Base-by-base conservation (phyloP, 75 land plant genomes). In the Ceratopteris richardii region DNA sequence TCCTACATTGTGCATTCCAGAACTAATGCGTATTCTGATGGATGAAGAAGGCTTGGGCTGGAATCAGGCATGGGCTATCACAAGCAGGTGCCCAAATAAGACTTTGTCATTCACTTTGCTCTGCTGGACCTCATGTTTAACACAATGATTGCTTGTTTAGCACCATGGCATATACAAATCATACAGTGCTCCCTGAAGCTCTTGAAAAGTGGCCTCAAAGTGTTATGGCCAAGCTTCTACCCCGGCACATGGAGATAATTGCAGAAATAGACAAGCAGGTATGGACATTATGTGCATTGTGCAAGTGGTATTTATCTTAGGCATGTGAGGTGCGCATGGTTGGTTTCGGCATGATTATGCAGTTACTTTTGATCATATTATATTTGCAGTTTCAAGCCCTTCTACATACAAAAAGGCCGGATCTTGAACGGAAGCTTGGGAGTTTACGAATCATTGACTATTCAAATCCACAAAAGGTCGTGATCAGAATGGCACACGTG, bases 121-220 rank as follows among this genome's bases (percentile, higher is more conserved):
- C 9, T 33, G n/a, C n/a, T n/a, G n/a, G n/a, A n/a, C 57, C 30
- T 36, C 6, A 36, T 58, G 36, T 17, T 37, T 31, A 6, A 21
- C 21, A 42, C 12, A 16, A 29, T 54, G 40, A 0, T 50, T 39
- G 2, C 62, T 3, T 9, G 9, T 33, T 33, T 80, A 91, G 97
- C 75, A 84, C 97, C 25, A 58, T 87, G 62, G 97, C 97, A 21
- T 94, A 94, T 61, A 94, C 99, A 30, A 94, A 89, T 56, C 98
- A 94, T 63, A 94, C 98, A 37, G 95, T 89, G 24, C 90, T 94
- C 39, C 96, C 98, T 36, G 98, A 94, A 69, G 98, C 98, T 13
- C 81, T 94, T 29, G 96, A 90, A 79, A 86, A 90, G 51, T 94
- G 99, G 99, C 78, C 99, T 31, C 86, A 81, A 64, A 51, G 67